phyloP scores from a whole-genome alignment of 768 basidiomycete species.

The Boletus speciosus region DNA sequence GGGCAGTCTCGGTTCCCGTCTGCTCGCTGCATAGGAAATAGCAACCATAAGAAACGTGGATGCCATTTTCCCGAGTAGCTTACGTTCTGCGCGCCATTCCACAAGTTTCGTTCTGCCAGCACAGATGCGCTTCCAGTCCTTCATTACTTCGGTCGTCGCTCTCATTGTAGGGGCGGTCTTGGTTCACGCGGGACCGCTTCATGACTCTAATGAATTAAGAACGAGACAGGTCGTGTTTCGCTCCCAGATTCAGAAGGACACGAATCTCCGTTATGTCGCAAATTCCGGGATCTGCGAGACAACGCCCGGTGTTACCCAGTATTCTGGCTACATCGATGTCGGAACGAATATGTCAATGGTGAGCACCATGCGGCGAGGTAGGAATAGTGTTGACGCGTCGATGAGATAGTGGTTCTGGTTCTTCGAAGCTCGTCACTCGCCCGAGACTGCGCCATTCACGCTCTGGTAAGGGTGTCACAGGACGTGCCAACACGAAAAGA shows the following conservation, averaged over 20 bases:
- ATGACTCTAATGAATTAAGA: background rate
- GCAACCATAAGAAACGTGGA: background rate
- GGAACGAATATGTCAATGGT: slow-evolving; percentile 60
- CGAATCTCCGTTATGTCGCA: slow-evolving; percentile 44
- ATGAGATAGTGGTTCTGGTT: slow-evolving; percentile 66
- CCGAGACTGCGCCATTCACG: slow-evolving; percentile 63
- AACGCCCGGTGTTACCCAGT: slow-evolving; percentile 54
- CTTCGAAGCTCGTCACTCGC: slow-evolving; percentile 58
- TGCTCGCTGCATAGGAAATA: background rate
- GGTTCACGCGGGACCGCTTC: background rate
- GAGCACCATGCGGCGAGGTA: slow-evolving; percentile 1
- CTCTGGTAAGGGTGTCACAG: slow-evolving; percentile 43
- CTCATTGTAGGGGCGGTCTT: background rate
- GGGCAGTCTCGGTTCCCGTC: background rate
- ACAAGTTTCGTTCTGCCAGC: background rate
- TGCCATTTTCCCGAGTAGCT: background rate
- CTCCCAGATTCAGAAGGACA: slow-evolving; percentile 21
- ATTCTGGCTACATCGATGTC: slow-evolving; percentile 61
- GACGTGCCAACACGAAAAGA: background rate
- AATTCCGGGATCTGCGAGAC: slow-evolving; percentile 67
- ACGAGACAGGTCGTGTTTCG: slow-evolving; percentile 2
- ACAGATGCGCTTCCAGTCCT: slow-evolving; percentile 13
- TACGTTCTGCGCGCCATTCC: background rate
- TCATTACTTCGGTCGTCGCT: background rate
- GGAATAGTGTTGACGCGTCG: background rate